Conservation (phyloP, 331 rosid species). For the Telfairia occidentalis region DNA sequence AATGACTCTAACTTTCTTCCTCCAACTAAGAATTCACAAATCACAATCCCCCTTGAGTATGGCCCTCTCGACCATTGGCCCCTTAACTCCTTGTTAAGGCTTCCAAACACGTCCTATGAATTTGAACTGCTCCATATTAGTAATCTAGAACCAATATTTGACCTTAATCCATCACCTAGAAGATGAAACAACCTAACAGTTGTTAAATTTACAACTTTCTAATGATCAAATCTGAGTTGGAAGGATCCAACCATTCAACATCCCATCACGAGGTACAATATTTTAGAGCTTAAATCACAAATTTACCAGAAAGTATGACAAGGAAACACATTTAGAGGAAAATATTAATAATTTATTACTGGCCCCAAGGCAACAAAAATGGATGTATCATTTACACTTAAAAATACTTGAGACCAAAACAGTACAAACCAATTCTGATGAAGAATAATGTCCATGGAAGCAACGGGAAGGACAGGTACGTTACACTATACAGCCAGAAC, state of each 20-base stretch:
- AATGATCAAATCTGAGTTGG: neutral
- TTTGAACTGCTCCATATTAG: too few relatives aligned
- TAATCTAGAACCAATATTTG: neutral
- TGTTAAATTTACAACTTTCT: neutral
- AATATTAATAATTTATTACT: neutral
- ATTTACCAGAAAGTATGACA: neutral
- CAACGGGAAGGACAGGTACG: neutral
- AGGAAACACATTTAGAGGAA: neutral
- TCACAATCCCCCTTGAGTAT: too few relatives aligned
- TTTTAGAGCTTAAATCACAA: neutral
- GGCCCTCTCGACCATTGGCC: too few relatives aligned
- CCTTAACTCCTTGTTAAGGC: too few relatives aligned
- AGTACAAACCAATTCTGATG: neutral
- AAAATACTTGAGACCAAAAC: neutral
- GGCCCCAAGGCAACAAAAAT: neutral
- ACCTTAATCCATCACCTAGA: neutral
- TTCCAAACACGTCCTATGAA: too few relatives aligned
- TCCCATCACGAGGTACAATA: too few relatives aligned
- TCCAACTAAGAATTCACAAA: too few relatives aligned
- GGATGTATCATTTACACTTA: neutral
- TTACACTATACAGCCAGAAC: neutral
- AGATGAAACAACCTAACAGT: neutral
- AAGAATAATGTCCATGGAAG: neutral
- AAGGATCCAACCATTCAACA: neutral
- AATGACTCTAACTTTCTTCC: too few relatives aligned